phyloP scores from a whole-genome alignment of 305 asterid species.

The Fraxinus floribunda region DNA sequence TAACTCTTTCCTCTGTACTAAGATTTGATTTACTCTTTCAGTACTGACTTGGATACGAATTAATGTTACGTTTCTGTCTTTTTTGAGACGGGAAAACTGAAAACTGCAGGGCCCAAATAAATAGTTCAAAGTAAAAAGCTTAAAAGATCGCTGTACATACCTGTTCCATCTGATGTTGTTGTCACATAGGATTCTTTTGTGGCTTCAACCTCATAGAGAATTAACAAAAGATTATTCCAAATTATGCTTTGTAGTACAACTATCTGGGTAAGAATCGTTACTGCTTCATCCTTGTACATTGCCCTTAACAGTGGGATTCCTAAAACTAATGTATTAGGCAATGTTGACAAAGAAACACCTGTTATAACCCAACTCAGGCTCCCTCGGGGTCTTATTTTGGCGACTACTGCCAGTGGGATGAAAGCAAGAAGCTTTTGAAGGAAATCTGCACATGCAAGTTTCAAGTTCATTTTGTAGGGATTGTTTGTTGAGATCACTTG shows the following conservation, averaged over 20 bases:
- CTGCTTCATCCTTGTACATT: conserved; percentile 76
- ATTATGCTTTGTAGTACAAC: conserved; percentile 82
- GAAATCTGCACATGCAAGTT: conserved; percentile 64
- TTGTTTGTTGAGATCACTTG: conserved; percentile 69
- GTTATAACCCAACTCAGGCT: conserved; percentile 71
- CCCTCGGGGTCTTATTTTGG: conserved; percentile 52
- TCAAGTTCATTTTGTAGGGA: conserved; percentile 74
- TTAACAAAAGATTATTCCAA: conserved; percentile 79
- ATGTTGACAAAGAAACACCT: conserved; percentile 75
- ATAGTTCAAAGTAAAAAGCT: conserved; percentile 20
- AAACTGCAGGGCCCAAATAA: conserved; percentile 20
- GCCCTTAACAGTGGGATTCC: conserved; percentile 83
- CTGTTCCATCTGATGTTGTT: conserved; percentile 48
- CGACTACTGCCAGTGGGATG: conserved; percentile 38
- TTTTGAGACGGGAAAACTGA: background rate
- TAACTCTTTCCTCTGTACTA: background rate
- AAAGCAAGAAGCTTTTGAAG: conserved; percentile 63
- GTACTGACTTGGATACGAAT: background rate
- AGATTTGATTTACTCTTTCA: background rate
- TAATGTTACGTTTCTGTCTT: background rate
- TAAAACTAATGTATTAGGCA: conserved; percentile 75
- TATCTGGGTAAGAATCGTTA: conserved; percentile 56
- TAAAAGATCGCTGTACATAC: conserved; percentile 37
- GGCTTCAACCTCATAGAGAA: conserved; percentile 70
- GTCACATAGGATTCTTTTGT: conserved; percentile 38